Percentiles rank a stretch among this genome's conserved stretches.
These are phyloP conservation scores for Bertia moriformis DNA, from an alignment of 2,329 filamentous ascomycete genomes.

Conservation along the genomic window DNA sequence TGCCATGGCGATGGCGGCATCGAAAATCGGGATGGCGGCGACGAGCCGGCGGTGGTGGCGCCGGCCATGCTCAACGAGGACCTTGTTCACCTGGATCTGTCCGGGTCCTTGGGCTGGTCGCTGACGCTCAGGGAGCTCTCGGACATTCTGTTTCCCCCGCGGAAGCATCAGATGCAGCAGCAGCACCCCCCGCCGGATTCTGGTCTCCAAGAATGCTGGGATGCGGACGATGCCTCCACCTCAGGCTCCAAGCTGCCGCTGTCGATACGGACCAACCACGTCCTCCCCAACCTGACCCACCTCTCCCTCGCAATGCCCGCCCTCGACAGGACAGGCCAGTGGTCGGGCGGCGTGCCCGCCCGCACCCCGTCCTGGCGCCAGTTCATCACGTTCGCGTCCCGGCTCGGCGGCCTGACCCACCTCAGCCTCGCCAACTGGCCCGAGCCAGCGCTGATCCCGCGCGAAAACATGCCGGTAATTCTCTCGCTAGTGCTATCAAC, in stretches of 20 bases:
- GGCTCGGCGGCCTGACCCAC: constrained; percentile 39
- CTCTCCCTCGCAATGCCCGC: constrained; percentile 37
- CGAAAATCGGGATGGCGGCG: constrained; percentile 9
- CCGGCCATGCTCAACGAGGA: constrained; percentile 31
- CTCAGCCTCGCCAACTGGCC: constrained; percentile 50
- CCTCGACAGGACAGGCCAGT: constrained; percentile 13
- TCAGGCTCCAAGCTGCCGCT: too few relatives aligned
- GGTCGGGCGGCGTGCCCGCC: constrained; percentile 8
- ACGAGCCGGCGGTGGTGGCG: constrained; percentile 4
- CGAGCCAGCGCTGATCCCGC: constrained; percentile 30
- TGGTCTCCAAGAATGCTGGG: constrained; percentile 41
- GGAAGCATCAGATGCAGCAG: constrained; percentile 7
- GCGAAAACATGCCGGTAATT: too few relatives aligned
- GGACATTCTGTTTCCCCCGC: constrained; percentile 31
- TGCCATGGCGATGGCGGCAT: constrained; percentile 3
- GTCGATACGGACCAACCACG: too few relatives aligned
- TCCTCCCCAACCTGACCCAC: constrained; percentile 44
- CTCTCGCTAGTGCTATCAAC: too few relatives aligned
- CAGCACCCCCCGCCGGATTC: too few relatives aligned
- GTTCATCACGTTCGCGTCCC: constrained; percentile 35
- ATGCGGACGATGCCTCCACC: constrained; percentile 14
- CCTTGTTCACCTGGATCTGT: constrained; percentile 37
- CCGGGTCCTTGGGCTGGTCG: constrained; percentile 31
- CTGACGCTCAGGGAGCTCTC: constrained; percentile 35
- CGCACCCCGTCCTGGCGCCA: constrained; percentile 38